phyloP scores from a whole-genome alignment of 192 early-diverging fungal genomes.

The Entrophospora sp. region DNA sequence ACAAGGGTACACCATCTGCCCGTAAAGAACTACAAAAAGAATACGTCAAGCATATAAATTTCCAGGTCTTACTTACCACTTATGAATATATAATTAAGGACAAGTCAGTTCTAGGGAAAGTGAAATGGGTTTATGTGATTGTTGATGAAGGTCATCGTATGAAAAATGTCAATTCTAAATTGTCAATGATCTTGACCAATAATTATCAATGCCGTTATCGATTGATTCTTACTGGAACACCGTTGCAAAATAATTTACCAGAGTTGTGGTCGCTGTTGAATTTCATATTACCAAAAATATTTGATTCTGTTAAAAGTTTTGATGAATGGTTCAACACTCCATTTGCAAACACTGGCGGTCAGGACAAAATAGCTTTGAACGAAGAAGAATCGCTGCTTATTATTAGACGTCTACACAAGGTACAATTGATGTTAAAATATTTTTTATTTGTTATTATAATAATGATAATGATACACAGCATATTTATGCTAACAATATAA shows the following conservation, averaged over 20 bases:
- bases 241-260: slow-evolving; percentile 94
- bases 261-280: slow-evolving; percentile 96
- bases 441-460: too few species aligned
- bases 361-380: slow-evolving; percentile 87
- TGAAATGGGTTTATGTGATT: slow-evolving; percentile 97
- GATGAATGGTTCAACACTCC: slow-evolving; percentile 99
- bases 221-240: slow-evolving; percentile 95
- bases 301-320: slow-evolving; percentile 93
- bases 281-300: slow-evolving; percentile 92
- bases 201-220: slow-evolving; percentile 86
- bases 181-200: slow-evolving; percentile 78
- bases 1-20: slow-evolving; percentile 77
- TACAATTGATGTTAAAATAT: too few species aligned
- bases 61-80: slow-evolving; percentile 94
- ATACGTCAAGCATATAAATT: slow-evolving; percentile 66
- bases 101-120: slow-evolving; percentile 71
- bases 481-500: not conserved
- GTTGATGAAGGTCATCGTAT: slow-evolving; percentile 99
- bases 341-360: slow-evolving; percentile 68
- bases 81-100: slow-evolving; percentile 97
- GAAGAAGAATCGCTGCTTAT: slow-evolving; percentile 98
- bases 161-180: slow-evolving; percentile 89
- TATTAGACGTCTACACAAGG: slow-evolving; percentile 94
- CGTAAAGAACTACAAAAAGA: slow-evolving; percentile 61
- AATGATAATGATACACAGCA: too few species aligned